Conservation (phyloP, 306 rosid species). For the Echinosophora koreensis region DNA sequence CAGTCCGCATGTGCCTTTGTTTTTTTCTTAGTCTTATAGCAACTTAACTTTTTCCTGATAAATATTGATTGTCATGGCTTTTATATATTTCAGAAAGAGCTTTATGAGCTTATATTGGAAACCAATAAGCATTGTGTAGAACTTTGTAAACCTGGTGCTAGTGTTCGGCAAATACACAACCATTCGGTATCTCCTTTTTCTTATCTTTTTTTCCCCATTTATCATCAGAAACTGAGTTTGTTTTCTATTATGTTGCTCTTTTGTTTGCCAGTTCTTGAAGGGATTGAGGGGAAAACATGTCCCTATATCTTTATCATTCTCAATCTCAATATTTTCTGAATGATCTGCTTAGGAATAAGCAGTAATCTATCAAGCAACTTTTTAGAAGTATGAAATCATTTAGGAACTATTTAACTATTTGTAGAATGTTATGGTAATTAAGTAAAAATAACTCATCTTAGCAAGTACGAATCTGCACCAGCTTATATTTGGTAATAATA, state of each 20-base stretch:
- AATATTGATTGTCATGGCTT: constrained; percentile 20
- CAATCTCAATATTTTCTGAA: not conserved
- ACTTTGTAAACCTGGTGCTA: constrained; percentile 91
- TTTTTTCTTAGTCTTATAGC: not conserved
- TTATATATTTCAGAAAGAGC: constrained; percentile 77
- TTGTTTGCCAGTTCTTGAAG: constrained; percentile 8
- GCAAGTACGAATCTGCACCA: not conserved
- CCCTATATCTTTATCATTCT: not conserved
- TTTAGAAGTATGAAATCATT: not conserved
- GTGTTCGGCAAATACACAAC: constrained; percentile 79
- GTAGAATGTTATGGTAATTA: constrained; percentile 21
- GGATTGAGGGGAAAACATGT: constrained; percentile 4
- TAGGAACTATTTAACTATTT: constrained; percentile 8
- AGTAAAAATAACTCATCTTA: not conserved
- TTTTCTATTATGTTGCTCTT: not conserved
- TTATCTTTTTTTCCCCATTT: constrained; percentile 14
- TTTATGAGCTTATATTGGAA: constrained; percentile 83
- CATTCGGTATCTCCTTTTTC: constrained; percentile 67
- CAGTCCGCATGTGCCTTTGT: constrained; percentile 20
- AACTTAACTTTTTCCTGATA: not conserved
- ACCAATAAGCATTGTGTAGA: constrained; percentile 81
- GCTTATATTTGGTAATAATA: not conserved
- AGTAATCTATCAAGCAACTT: constrained; percentile 12
- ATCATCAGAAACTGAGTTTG: constrained; percentile 12
- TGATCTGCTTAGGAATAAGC: constrained; percentile 20